phyloP scores from a whole-genome alignment of 352 stramenopile species.

The Phytophthora nicotianae region DNA sequence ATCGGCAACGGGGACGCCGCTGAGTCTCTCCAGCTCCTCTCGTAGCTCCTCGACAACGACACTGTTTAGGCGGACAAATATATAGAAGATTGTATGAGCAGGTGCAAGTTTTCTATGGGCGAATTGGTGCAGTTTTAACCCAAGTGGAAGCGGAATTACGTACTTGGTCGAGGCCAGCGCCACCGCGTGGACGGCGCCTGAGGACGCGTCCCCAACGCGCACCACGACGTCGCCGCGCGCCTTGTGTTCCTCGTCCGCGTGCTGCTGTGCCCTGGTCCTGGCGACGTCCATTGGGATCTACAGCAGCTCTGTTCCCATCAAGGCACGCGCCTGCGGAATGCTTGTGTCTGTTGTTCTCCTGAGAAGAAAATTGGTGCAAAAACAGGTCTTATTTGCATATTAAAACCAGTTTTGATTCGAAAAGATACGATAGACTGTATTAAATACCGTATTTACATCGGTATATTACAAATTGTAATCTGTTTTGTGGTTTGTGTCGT shows the following conservation, averaged over 20 bases:
- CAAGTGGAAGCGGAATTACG: conserved; percentile 17
- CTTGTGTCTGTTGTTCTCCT: conserved; percentile 20
- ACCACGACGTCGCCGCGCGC: conserved; percentile 32
- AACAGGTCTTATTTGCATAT: conserved; percentile 11
- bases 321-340: conserved; percentile 34
- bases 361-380: conserved; percentile 14
- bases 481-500: not conserved
- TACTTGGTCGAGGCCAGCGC: conserved; percentile 58
- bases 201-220: conserved; percentile 55
- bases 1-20: conserved; percentile 63
- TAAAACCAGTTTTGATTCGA: conserved; percentile 4
- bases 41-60: conserved; percentile 72
- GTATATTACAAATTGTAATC: not conserved
- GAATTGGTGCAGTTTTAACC: conserved; percentile 17
- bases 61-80: conserved; percentile 29
- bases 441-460: too few species aligned
- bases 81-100: conserved; percentile 16
- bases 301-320: conserved; percentile 39
- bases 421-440: not conserved
- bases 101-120: conserved; percentile 14
- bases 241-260: conserved; percentile 35
- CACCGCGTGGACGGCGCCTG: conserved; percentile 43
- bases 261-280: conserved; percentile 26
- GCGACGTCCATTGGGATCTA: conserved; percentile 33
- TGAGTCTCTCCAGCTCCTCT: conserved; percentile 60